Base-by-base conservation (phyloP, 1,284 basidiomycete genomes). In the Papiliotrema laurentii region DNA sequence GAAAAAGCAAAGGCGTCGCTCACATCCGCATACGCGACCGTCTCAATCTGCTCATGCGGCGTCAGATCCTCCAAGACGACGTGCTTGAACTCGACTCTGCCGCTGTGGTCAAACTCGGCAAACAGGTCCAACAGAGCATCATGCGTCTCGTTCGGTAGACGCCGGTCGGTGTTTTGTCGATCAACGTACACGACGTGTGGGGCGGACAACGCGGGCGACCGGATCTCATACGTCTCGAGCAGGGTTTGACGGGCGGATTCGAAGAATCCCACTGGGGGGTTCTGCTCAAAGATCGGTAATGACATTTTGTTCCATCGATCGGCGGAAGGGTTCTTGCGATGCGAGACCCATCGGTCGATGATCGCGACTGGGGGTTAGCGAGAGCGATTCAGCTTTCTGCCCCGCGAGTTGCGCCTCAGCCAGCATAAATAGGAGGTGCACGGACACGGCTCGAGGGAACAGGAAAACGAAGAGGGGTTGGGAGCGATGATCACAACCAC, bases 261-360 rank as follows among this genome's bases (percentile, higher is more conserved):
- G 44, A 60, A 63, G 45, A 60, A 63, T 44, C 55, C 49, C 4
- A 49, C 27, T 5, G 51, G 55, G 35, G 57, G 59, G 18, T 53
- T 52, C 24, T 49, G 28, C 13, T 48, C 42, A 22, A 64, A 53
- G 14, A 62, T 52, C 11, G 51, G 45, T 4, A 63, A 42, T 9
- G 61, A 45, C 64, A 67, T 67, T 43, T 67, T 67, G 54, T 61
- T 60, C 55, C 62, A 56, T 18, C 45, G 27, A 3, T 56, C 49
- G 7, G 60, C 50, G 2, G 50, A 46, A 11, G 55, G 49, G 21
- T 60, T 58, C 39, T 61, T 37, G 24, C 53, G 50, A 45, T 67
- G 64, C 2, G 64, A 58, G 5, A 59, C 60, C 54, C 55, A 58
- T 18, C 63, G 52, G 42, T 67, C 64, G 13, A 58, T 53, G 19